These are phyloP conservation scores for Trichocomaceae sp. DNA, from an alignment of 2,329 filamentous ascomycete genomes.

Conservation along the genomic window DNA sequence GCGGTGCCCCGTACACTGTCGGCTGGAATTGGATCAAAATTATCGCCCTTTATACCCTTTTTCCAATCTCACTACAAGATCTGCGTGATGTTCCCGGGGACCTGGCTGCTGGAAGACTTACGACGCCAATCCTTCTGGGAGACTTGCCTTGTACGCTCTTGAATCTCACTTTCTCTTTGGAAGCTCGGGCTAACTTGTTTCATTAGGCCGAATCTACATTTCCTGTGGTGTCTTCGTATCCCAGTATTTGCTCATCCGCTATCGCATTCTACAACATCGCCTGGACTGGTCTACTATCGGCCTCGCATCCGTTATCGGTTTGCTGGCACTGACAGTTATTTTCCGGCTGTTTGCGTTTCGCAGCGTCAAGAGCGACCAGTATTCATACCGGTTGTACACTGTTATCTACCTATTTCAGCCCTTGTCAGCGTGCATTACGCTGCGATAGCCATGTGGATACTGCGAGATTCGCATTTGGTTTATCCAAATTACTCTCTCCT, in stretches of 20 bases:
- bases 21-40: conserved; percentile 13
- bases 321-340: conserved; percentile 6
- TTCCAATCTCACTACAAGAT: conserved; percentile 11
- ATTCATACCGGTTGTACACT: conserved; percentile 11
- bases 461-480: no score
- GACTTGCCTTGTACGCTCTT: conserved; percentile 11
- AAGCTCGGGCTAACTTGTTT: background rate
- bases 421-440: conserved; percentile 11
- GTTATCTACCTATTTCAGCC: conserved; percentile 12
- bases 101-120: conserved; percentile 7
- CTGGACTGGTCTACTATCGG: conserved; percentile 9
- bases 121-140: conserved; percentile 10
- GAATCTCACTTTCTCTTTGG: background rate
- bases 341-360: conserved; percentile 13
- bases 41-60: conserved; percentile 9
- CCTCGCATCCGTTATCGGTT: background rate
- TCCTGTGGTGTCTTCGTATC: conserved; percentile 10
- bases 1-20: conserved; percentile 9
- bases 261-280: conserved; percentile 11
- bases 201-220: conserved; percentile 11
- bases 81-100: conserved; percentile 12
- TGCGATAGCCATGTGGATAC: conserved; percentile 4
- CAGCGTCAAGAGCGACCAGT: conserved; percentile 11
- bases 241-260: conserved; percentile 8
- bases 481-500: background rate